A percentile compares a stretch with the other conserved stretches of the same genome.
phyloP scores from a whole-genome alignment of 306 rosid genomes.

The Rubus parviflorus region DNA sequence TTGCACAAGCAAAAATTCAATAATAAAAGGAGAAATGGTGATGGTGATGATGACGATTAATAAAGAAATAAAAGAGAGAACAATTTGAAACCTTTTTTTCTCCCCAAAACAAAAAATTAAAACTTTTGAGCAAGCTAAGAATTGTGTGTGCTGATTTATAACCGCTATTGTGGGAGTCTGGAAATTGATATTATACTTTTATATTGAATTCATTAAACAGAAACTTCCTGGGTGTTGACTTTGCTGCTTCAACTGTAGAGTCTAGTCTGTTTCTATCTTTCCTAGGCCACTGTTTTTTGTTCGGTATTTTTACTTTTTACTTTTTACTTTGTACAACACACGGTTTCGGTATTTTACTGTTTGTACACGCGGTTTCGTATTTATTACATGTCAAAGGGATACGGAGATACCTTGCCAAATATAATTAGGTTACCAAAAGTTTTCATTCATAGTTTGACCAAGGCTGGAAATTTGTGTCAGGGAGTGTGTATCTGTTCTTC shows the following conservation, averaged over 20 bases:
- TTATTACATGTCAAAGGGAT: neutral
- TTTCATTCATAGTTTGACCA: neutral
- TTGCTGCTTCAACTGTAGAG: neutral
- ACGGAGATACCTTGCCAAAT: neutral
- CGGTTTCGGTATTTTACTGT: constrained; percentile 8
- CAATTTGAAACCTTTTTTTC: constrained; percentile 23
- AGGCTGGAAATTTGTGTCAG: neutral
- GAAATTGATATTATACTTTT: neutral
- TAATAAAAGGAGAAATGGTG: constrained; percentile 26
- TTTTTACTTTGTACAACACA: neutral
- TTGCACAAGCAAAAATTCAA: constrained; percentile 26
- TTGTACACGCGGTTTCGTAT: constrained; percentile 4
- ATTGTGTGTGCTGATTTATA: constrained; percentile 33
- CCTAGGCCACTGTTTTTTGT: neutral
- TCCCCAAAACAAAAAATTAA: neutral
- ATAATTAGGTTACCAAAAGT: neutral
- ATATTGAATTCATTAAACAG: constrained; percentile 25
- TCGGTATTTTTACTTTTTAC: neutral
- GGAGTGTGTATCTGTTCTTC: neutral
- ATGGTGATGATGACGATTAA: constrained; percentile 23
- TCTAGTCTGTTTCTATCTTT: neutral
- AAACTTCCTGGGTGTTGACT: constrained; percentile 56
- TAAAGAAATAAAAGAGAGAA: constrained; percentile 32
- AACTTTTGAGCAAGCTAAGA: constrained; percentile 23
- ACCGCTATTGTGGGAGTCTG: constrained; percentile 35